phyloP scores from a whole-genome alignment of 164 flowering plant species.

The Vitis vinifera region DNA sequence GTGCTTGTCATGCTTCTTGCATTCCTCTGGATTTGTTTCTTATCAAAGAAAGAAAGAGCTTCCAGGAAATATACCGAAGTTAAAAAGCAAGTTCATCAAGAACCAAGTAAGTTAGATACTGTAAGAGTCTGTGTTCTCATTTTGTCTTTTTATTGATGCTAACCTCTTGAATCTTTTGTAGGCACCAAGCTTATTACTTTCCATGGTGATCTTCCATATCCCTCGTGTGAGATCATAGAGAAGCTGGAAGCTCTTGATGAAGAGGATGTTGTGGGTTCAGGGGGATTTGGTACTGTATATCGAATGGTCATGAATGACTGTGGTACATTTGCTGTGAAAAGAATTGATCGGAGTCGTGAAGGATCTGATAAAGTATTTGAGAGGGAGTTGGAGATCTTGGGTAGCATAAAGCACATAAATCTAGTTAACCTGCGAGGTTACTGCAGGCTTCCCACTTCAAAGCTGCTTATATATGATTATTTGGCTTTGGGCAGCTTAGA shows the following conservation, averaged over 20 bases:
- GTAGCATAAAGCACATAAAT: slow-evolving; percentile 91
- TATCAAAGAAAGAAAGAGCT: slow-evolving; percentile 76
- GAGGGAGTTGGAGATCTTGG: slow-evolving; percentile 89
- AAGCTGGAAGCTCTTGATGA: slow-evolving; percentile 87
- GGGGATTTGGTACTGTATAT: slow-evolving; percentile 95
- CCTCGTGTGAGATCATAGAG: slow-evolving; percentile 79
- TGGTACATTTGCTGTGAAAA: slow-evolving; percentile 88
- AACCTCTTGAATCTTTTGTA: slow-evolving; percentile 18
- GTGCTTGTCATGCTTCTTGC: slow-evolving; percentile 51
- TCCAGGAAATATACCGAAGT: slow-evolving; percentile 78
- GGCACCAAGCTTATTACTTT: slow-evolving; percentile 88
- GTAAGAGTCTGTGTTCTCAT: not conserved
- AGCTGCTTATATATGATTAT: slow-evolving; percentile 91
- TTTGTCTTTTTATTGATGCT: not conserved
- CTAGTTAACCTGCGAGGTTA: slow-evolving; percentile 88
- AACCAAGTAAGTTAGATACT: slow-evolving; percentile 36
- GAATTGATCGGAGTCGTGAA: slow-evolving; percentile 74
- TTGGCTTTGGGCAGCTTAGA: slow-evolving; percentile 89
- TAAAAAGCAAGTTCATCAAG: slow-evolving; percentile 61
- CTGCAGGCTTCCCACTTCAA: slow-evolving; percentile 76
- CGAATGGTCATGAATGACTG: slow-evolving; percentile 95
- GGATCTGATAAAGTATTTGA: slow-evolving; percentile 86
- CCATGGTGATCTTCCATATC: slow-evolving; percentile 94
- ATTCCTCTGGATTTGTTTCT: slow-evolving; percentile 68
- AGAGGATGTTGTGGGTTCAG: slow-evolving; percentile 91